phyloP scores from a whole-genome alignment of 768 basidiomycete species.

The Lentinula detonsa region DNA sequence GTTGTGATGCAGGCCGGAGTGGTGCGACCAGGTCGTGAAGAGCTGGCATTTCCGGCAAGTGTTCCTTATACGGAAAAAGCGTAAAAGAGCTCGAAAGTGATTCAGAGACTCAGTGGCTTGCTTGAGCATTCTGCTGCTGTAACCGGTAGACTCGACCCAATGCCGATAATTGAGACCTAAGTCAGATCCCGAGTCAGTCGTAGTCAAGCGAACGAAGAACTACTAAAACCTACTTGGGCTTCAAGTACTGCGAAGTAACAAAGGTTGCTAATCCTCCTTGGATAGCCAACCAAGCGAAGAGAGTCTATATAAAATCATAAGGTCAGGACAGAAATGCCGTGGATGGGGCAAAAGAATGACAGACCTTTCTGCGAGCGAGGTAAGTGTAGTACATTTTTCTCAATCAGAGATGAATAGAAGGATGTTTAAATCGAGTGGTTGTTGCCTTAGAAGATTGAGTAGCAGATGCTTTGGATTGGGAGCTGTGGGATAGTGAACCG shows the following conservation, averaged over 20 bases:
- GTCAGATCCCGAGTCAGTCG: background rate
- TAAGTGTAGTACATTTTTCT: slow-evolving; percentile 1
- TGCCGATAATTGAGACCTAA: background rate
- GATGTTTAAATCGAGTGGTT: background rate
- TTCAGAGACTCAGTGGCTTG: background rate
- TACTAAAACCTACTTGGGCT: background rate
- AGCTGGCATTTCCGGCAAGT: no score
- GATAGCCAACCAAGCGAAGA: background rate
- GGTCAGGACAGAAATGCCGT: background rate
- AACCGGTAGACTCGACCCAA: background rate
- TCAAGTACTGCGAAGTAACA: background rate
- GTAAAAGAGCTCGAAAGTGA: background rate
- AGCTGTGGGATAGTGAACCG: background rate
- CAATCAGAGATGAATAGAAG: background rate
- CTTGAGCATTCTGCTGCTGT: background rate
- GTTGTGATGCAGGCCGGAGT: background rate
- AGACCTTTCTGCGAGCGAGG: slow-evolving; percentile 1
- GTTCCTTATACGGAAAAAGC: background rate
- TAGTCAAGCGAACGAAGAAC: background rate
- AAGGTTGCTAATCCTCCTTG: background rate
- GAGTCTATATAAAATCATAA: background rate
- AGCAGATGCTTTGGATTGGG: background rate
- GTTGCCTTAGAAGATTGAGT: background rate
- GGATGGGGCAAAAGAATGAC: background rate
- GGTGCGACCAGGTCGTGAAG: no score